Base-by-base conservation (phyloP, 1,284 basidiomycete species). In the Cystobasidiaceae sp. region DNA sequence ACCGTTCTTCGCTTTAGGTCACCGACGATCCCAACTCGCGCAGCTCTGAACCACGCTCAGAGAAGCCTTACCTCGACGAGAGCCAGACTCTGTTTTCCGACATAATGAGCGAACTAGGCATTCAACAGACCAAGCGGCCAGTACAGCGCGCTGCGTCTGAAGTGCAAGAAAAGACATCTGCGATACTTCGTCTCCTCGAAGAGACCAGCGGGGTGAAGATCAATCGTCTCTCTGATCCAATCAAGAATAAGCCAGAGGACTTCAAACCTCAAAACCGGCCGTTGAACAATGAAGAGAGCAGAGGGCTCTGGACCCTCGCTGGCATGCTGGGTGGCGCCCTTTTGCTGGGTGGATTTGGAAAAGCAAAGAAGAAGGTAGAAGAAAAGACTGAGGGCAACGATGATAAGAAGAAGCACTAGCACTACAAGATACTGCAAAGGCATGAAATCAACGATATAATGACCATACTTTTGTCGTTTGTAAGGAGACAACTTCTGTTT, bases 291-390 rank as follows among this genome's bases (percentile, higher is more conserved):
- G 58, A 74, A 13, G 75, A 76, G 67, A 70, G 71, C 11, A 67
- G 54, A 11, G 75, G 75, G 7, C 67, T 71, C 4, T 72, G 58
- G 30, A 68, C 74, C 43, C 71, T 76, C 21, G 71, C 69, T 34
- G 73, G 69, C 45, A 74, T 76, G 32, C 66, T 75, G 4, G 64
- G 66, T 7, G 69, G 71, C 33, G 75, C 73, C 13, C 71, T 74
- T 30, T 32, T 70, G 25, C 67, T 74, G 34, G 74, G 73, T 21
- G 70, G 72, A 25, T 62, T 73, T 23, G 70, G 61, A 41, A 67
- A 70, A 45, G 65, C 67, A 9, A 50, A 49, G 19, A 51, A 28
- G 34, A 59, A 51, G 57, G 21, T 33, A 41, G 33, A 50, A 11
- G 19, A 33, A 9, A 44, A 55, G 23, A 32, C 23, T 17, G 37